Evolutionary conservation across 768 basidiomycete species (phyloP).

Genomic region (Fomitopsis pulvina): DNA sequence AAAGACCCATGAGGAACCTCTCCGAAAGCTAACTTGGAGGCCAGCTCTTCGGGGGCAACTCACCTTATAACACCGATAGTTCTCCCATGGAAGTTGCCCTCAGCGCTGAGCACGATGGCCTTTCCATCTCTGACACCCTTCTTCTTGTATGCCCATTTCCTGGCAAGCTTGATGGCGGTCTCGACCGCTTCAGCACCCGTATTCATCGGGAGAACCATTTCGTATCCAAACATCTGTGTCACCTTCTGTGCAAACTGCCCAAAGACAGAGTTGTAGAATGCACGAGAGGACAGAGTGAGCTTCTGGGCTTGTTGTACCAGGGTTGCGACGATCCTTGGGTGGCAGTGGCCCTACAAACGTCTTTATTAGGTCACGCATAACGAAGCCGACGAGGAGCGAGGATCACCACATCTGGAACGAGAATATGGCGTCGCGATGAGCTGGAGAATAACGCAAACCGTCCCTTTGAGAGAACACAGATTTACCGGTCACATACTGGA

Average conservation of each 20-base stretch:
- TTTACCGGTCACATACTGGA: too few relatives aligned
- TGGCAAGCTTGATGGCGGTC: slow-evolving; percentile 89
- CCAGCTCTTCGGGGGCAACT: slow-evolving; percentile 3
- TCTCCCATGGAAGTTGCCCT: slow-evolving; percentile 94
- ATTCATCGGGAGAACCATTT: slow-evolving; percentile 98
- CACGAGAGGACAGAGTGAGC: slow-evolving; percentile 90
- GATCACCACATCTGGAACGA: too few relatives aligned
- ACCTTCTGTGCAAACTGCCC: slow-evolving; percentile 85
- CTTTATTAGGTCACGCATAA: neutral
- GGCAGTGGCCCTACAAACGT: slow-evolving; percentile 70
- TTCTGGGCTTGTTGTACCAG: slow-evolving; percentile 81
- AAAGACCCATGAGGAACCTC: slow-evolving; percentile 8
- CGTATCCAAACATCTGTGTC: slow-evolving; percentile 81
- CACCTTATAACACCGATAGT: slow-evolving; percentile 85
- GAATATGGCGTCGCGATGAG: neutral
- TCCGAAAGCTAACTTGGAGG: slow-evolving; percentile 6
- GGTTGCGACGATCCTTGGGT: slow-evolving; percentile 78
- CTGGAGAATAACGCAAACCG: neutral
- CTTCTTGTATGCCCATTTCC: slow-evolving; percentile 94
- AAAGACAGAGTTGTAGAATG: slow-evolving; percentile 92
- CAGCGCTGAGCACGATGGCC: slow-evolving; percentile 81
- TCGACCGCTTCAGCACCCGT: slow-evolving; percentile 98
- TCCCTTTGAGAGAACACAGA: too few relatives aligned
- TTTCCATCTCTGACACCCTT: slow-evolving; percentile 78
- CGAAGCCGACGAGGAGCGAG: too few relatives aligned